A percentile compares a stretch with the other conserved stretches of the same genome.
Evolutionary conservation across 1,284 basidiomycete genomes (phyloP).

Genomic region (Omphalotus olearius): DNA sequence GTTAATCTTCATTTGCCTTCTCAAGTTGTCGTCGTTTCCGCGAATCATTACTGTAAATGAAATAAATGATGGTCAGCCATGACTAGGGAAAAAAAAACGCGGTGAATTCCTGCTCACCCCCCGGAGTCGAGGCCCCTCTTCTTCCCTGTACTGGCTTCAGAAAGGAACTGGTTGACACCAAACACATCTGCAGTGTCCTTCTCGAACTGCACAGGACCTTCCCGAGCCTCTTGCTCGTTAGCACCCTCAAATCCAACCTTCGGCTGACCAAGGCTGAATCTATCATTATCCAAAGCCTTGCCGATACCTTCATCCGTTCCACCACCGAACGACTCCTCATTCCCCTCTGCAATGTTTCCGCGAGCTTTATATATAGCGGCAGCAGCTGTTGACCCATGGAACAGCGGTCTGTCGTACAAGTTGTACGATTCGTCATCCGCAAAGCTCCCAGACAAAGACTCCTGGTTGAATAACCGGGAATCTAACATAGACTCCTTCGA

Average conservation of each 20-base stretch:
- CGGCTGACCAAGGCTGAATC: conserved; percentile 89
- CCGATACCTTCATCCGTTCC: conserved; percentile 93
- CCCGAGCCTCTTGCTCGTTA: conserved; percentile 74
- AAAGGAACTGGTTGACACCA: conserved; percentile 94
- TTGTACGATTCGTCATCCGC: conserved; percentile 93
- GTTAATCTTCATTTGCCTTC: conserved; percentile 44
- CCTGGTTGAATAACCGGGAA: conserved; percentile 95
- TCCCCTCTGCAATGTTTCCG: conserved; percentile 78
- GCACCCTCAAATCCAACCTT: conserved; percentile 88
- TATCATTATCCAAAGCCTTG: conserved; percentile 87
- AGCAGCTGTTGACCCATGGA: conserved; percentile 93
- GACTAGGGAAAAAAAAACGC: conserved; percentile 4
- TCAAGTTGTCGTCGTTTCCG: conserved; percentile 74
- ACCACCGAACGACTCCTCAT: conserved; percentile 88
- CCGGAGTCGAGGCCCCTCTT: conserved; percentile 84
- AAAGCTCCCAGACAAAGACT: conserved; percentile 77
- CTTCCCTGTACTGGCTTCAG: conserved; percentile 91
- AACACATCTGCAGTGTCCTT: conserved; percentile 98
- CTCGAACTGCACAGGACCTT: conserved; percentile 99
- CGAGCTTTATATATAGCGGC: conserved; percentile 97
- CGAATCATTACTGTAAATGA: conserved; percentile 40
- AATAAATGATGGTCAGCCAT: conserved; percentile 15
- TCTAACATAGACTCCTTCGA: conserved; percentile 97
- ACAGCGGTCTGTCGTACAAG: conserved; percentile 92
- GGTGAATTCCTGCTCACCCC: conserved; percentile 43